Base-by-base conservation (phyloP, 352 stramenopile genomes). In the Pythium monospermum region DNA sequence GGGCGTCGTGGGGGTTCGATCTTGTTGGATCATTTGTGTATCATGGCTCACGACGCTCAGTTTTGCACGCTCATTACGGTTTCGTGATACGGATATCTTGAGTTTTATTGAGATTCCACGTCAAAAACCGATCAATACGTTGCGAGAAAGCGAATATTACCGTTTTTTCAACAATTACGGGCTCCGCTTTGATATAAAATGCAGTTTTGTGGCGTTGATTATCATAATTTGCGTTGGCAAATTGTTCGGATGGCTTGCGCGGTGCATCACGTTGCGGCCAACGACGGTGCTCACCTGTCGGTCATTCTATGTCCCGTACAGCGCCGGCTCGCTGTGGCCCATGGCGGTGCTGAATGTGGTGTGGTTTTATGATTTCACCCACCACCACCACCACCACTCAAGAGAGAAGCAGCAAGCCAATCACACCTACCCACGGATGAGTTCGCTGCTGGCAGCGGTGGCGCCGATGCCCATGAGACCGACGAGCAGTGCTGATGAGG, bases 251-350 rank as follows among this genome's bases (percentile, higher is more conserved):
- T 11, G 3, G 1, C 3, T 53, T 1, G n/a, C 49, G 5, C 11
- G 19, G 13, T 1, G 28, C 2, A 5, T 42, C 16, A 49, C 23
- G 10, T 15, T 10, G 4, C 31, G 18, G 22, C 2, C 16, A 10
- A 45, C 41, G 7, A 47, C 30, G 1, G 31, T 37, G 10, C 47
- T 64, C 23, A 15, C 41, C 0, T 56, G 50, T 36, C 49, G 36
- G 8, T 42, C 39, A 1, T 57, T 28, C 45, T 65, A 57, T 18
- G 46, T 65, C 13, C 57, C 57, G 1, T 21, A 49, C 15, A 60
- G 30, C 12, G 41, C 50, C 0, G 38, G 46, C 12, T 13, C 3
- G 19, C 16, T 60, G 11, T 52, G 18, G 22, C 32, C 57, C 6
- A 25, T 22, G 19, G 35, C 43, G 16, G 32, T 30, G 28, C 19